Percentiles rank a stretch among this genome's conserved stretches.
phyloP scores from a whole-genome alignment of 306 rosid species.

The Acmispon strigosus region DNA sequence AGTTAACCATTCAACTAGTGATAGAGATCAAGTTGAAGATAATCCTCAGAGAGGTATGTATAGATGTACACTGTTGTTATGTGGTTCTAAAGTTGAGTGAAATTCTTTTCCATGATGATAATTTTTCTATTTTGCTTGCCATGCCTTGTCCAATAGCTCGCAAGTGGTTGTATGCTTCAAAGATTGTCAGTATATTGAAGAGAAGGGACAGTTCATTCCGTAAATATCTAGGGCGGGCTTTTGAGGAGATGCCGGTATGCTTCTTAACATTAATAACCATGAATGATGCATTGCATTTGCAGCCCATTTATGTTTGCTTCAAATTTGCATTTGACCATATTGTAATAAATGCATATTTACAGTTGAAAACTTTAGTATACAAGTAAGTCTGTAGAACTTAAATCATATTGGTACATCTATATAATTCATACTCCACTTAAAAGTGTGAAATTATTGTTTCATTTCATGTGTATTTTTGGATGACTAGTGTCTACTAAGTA shows the following conservation, averaged over 20 bases:
- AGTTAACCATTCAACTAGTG: constrained; percentile 22
- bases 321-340: neutral
- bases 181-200: constrained; percentile 45
- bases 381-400: neutral
- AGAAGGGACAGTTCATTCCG: constrained; percentile 63
- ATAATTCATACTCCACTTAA: neutral
- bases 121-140: constrained; percentile 12
- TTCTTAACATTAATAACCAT: neutral
- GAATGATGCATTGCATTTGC: neutral
- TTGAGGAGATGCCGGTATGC: constrained; percentile 52
- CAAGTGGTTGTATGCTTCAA: constrained; percentile 39
- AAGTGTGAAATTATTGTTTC: neutral
- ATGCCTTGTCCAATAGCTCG: constrained; percentile 37
- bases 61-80: neutral
- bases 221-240: constrained; percentile 45
- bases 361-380: neutral
- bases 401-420: neutral
- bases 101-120: neutral
- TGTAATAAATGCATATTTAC: neutral
- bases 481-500: neutral
- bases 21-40: constrained; percentile 21
- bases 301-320: neutral
- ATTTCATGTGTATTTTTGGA: neutral
- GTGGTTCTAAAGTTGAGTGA: constrained; percentile 4
- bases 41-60: constrained; percentile 39